phyloP scores from a whole-genome alignment of 164 flowering plant genomes.

The Stephania yunnanensis region DNA sequence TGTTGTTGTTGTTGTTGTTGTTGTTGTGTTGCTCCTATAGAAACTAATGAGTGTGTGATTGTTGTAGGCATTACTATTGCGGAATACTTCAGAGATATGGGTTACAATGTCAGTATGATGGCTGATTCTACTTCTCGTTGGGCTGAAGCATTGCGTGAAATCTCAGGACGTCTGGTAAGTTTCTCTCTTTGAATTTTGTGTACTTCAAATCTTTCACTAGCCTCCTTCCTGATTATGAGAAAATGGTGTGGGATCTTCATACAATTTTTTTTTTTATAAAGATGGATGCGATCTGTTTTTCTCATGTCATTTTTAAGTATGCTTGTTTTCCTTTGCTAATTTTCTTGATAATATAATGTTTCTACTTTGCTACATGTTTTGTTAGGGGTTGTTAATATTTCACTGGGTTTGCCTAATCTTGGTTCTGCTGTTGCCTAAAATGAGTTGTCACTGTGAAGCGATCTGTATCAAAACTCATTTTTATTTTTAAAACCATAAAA shows the following conservation, averaged over 20 bases:
- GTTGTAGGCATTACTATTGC: constrained; percentile 86
- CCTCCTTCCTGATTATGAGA: neutral
- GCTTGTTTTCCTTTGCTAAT: neutral
- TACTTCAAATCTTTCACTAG: neutral
- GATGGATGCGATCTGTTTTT: neutral
- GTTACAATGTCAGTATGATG: constrained; percentile 79
- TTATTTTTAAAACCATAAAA: too few species aligned
- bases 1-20: too few species aligned
- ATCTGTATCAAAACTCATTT: too few species aligned
- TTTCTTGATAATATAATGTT: neutral
- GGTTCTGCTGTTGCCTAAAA: too few species aligned
- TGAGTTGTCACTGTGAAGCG: too few species aligned
- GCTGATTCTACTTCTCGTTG: constrained; percentile 99
- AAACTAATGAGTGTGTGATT: neutral
- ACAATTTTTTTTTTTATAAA: neutral
- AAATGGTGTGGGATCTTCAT: neutral
- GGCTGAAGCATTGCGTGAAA: constrained; percentile 99
- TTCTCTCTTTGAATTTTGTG: neutral
- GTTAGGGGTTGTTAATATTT: too few species aligned
- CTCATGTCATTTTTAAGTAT: neutral
- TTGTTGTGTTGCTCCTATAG: neutral
- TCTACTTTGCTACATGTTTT: neutral
- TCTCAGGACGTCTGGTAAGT: constrained; percentile 93
- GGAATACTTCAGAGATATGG: constrained; percentile 37
- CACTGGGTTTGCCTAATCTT: too few species aligned